Percentiles rank a stretch among this genome's conserved stretches.
phyloP scores from a whole-genome alignment of 2,329 filamentous ascomycete species.

The Xylariaceae sp. region DNA sequence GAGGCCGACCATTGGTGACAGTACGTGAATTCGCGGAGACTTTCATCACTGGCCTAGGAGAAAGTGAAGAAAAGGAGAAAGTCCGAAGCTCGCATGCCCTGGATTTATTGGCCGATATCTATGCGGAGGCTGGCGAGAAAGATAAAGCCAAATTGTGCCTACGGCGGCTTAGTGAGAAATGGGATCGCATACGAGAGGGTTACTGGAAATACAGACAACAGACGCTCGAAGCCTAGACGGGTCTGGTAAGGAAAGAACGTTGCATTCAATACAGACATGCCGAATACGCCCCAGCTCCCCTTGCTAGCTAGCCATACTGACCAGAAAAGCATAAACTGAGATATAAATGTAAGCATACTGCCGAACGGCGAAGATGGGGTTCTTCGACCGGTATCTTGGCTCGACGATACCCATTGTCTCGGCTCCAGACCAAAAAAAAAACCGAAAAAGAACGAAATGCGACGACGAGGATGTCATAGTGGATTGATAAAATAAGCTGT shows the following conservation, averaged over 20 bases:
- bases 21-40: conserved; percentile 47
- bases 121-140: conserved; percentile 51
- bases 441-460: not conserved
- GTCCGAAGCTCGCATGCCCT: conserved; percentile 63
- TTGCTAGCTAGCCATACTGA: not conserved
- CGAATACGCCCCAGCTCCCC: not conserved
- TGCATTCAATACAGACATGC: not conserved
- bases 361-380: not conserved
- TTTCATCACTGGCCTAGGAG: conserved; percentile 48
- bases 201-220: conserved; percentile 73
- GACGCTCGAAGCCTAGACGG: conserved; percentile 33
- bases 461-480: not conserved
- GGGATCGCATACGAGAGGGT: conserved; percentile 84
- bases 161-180: conserved; percentile 72
- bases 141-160: conserved; percentile 66
- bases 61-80: conserved; percentile 42
- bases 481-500: not conserved
- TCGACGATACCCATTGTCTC: not conserved
- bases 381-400: not conserved
- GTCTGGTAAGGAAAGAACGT: not conserved
- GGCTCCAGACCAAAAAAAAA: not conserved
- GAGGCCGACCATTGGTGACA: conserved; percentile 46
- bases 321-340: not conserved
- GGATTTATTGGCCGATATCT: conserved; percentile 68
- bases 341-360: not conserved